Base-by-base conservation (phyloP, 768 basidiomycete species). In the Suillus cothurnatus region DNA sequence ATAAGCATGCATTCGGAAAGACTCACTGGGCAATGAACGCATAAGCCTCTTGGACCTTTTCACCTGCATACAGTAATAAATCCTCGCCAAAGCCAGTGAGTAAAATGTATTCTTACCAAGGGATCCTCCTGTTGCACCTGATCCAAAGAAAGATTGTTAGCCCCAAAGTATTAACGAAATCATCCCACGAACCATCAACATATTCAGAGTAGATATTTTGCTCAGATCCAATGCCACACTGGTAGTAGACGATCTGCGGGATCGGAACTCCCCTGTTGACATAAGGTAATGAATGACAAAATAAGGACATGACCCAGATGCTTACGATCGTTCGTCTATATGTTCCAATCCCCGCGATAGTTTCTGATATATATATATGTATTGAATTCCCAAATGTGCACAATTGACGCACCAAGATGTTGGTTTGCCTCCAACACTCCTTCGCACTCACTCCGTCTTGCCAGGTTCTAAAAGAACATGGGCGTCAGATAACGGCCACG, bases 11-110 rank as follows among this genome's bases (percentile, higher is more conserved):
- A 31, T 36, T 62, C 5, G 38, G 28, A 5, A 55, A 19, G 19
- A 78, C 90, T 74, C 70, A 92, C 90, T 92, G 89, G 26, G 91
- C 85, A 69, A 92, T 88, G 71, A 92, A 92, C n/a, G 84, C 88
- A 76, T 91, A 91, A 39, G 87, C 90, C 68, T 92, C 89, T 76
- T 92, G 87, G 3, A 92, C 88, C 71, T 92, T 91, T 64, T 88
- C 87, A 47, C 78, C 89, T 91, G 68, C 17, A 57, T 38, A 28
- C 39, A 36, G n/a, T 61, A 36, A 69, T 68, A 28, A 49, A 56
- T 49, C 26, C 23, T 64, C 59, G 23, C 55, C 23, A 47, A 41
- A 19, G 28, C 12, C 23, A 15, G 28, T 12, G 39, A 41, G 3
- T 15, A 49, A 45, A 43, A 7, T 26, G 36, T 1, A 38, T 39